Conservation (phyloP, 495 filamentous ascomycete genomes). For the Lasiosphaeriaceae sp. region DNA sequence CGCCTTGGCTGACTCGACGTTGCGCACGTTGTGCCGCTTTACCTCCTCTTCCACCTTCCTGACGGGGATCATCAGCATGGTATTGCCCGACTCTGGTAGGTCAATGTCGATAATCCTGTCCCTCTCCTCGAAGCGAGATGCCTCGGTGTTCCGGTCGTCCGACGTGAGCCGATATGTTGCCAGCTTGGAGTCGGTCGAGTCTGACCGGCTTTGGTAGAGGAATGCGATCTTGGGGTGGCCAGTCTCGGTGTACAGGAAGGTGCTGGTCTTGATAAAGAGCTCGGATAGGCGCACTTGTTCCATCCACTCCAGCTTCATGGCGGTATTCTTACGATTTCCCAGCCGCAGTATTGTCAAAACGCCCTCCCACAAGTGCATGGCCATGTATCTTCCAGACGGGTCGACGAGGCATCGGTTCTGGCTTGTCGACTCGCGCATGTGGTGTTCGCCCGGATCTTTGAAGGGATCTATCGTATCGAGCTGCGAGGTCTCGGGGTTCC, state of each 20-base stretch:
- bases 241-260: constrained; percentile 72
- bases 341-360: constrained; percentile 68
- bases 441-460: constrained; percentile 67
- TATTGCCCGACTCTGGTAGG: constrained; percentile 68
- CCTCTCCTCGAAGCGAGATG: constrained; percentile 41
- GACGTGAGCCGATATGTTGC: constrained; percentile 52
- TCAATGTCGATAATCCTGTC: constrained; percentile 50
- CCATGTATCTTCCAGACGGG: constrained; percentile 76
- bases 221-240: constrained; percentile 76
- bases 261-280: constrained; percentile 76
- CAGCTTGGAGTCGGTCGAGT: constrained; percentile 57
- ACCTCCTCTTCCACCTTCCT: constrained; percentile 48
- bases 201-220: constrained; percentile 71
- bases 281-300: constrained; percentile 76
- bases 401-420: constrained; percentile 77
- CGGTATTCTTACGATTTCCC: constrained; percentile 50
- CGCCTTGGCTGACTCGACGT: constrained; percentile 42
- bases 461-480: constrained; percentile 67
- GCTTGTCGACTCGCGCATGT: constrained; percentile 73
- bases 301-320: constrained; percentile 59
- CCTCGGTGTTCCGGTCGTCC: constrained; percentile 46
- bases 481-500: constrained; percentile 61
- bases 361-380: constrained; percentile 84
- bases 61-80: constrained; percentile 86
- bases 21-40: constrained; percentile 50